Evolutionary conservation across 2,329 filamentous ascomycete genomes (phyloP), one percentile per base, ranked within the genome.

Genomic region (Cladosporium halotolerans): DNA sequence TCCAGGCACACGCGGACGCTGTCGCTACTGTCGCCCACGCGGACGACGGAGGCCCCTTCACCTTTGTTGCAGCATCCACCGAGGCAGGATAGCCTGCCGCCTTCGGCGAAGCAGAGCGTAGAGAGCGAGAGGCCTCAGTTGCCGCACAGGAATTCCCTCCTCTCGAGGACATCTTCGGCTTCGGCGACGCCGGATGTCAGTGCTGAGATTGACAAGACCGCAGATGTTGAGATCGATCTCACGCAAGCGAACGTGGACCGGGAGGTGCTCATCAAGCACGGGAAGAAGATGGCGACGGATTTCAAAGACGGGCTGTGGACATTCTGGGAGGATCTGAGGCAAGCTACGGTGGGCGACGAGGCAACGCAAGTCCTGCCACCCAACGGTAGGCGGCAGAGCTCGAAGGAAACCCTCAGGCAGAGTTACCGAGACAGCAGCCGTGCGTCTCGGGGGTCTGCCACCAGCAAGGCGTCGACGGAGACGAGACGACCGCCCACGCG

Each of bases 331-430:
- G 93, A 99, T 66, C 83, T 99, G 45, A 81, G 91, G 60, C 93
- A 97, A 71, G 95, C 92, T 11, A 96, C 93, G 0, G 90, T 99
- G 6, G 93, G 93, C 19, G 93, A 99, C 52, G 93, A 99, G 73
- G 88, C 84, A 13, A 82, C 89, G 58, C 83, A 77, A 56, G 84
- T 82, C 40, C 73, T 72, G 33, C 69, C 71, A 56, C 66, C 70
- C 11, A 42, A 41, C 5, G 55, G 55, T 9, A 58, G 60, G 8
- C 54, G 58, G 41, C 58, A 64, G 55, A 58, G 55, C 39, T 64
- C 63, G 13, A 60, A 54, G n/a, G 60, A 63, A 54, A 66, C 59
- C 5, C 52, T 62, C 16, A 47, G 31, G 11, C 44, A 33, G 5
- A 18, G 10, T 14, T 40, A 48, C 5, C 41, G 44, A n/a, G 52